Evolutionary conservation across 2,329 filamentous ascomycete genomes (phyloP), one percentile per base, ranked within the genome.

Genomic region (Cadophora gregata): DNA sequence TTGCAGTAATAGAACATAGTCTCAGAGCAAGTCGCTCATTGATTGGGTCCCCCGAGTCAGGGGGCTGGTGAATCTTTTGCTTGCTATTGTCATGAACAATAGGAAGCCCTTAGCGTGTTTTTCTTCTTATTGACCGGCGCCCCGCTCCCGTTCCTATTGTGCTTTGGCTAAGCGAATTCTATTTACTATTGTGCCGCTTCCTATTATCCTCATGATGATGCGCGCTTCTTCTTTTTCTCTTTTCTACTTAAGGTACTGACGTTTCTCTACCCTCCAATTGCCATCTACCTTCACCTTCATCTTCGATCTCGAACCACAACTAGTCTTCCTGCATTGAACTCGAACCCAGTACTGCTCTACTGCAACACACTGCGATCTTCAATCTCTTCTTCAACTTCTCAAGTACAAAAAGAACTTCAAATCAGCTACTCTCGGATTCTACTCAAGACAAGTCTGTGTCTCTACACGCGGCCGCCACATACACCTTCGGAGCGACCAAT

Each of bases 171-270:
- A 60, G 58, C 58, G 58, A 47, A 38, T 27, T 21, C 19, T 60
- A 38, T 48, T 60, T 62, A 53, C 45, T 51, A 62, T 62, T 62
- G 59, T 62, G 42, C 31, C 36, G 25, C 36, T 42, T 58, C n/a
- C 10, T 58, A 58, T 58, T 42, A 36, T 58, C 21, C 31, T 24
- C 55, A 31, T 14, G 10, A 42, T n/a, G 55, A 25, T 38, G 31
- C 53, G 29, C 31, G 1, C 29, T 5, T 58, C 33, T 7, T 42
- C 6, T 19, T 56, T 24, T n/a, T 14, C n/a, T 36, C 29, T 21
- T 19, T 42, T 7, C 21, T 58, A 36, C 19, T 38, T 38, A 38
- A 58, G 31, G 55, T 42, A 3, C 21, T 25, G 55, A 25, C 6
- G 21, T n/a, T 33, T 33, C 21, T 6, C 14, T 58, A n/a, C 31